These are phyloP conservation scores for Podospora pseudoanserina DNA, from an alignment of 495 filamentous ascomycete genomes.

Conservation along the genomic window DNA sequence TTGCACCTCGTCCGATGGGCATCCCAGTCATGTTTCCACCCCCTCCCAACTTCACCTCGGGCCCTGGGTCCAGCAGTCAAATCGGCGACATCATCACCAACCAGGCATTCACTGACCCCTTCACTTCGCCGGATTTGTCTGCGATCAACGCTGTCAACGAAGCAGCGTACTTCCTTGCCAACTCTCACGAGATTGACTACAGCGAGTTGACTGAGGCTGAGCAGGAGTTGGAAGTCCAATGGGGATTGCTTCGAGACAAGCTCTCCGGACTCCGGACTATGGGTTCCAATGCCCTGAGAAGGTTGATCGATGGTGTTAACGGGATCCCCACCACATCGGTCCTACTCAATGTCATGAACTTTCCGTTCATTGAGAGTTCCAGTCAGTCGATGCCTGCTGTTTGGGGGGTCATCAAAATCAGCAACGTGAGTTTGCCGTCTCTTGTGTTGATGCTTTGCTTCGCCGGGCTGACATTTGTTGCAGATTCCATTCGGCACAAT, in stretches of 20 bases:
- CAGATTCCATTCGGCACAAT: slow-evolving; percentile 68
- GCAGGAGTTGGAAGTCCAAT: neutral
- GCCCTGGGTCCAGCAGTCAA: neutral
- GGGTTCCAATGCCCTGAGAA: neutral
- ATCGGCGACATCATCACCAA: neutral
- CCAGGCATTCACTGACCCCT: slow-evolving; percentile 11
- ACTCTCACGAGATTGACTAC: slow-evolving; percentile 8
- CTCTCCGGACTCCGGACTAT: neutral
- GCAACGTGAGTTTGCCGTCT: slow-evolving; percentile 30
- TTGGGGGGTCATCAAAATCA: slow-evolving; percentile 34
- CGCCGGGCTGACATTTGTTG: neutral
- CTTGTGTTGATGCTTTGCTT: neutral
- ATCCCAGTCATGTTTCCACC: neutral
- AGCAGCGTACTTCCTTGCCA: neutral
- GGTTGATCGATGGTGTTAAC: neutral
- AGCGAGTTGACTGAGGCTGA: neutral
- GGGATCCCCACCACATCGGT: neutral
- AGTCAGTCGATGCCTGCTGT: slow-evolving; percentile 14
- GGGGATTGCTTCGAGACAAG: neutral
- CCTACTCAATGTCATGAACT: slow-evolving; percentile 15
- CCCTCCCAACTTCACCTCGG: slow-evolving; percentile 16
- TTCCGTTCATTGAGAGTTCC: slow-evolving; percentile 43
- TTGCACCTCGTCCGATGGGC: slow-evolving; percentile 17
- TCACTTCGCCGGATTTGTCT: neutral
- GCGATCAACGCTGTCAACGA: neutral